These are phyloP conservation scores for Backusella macrospora DNA, from an alignment of 192 early-diverging fungal species.

Conservation along the genomic window DNA sequence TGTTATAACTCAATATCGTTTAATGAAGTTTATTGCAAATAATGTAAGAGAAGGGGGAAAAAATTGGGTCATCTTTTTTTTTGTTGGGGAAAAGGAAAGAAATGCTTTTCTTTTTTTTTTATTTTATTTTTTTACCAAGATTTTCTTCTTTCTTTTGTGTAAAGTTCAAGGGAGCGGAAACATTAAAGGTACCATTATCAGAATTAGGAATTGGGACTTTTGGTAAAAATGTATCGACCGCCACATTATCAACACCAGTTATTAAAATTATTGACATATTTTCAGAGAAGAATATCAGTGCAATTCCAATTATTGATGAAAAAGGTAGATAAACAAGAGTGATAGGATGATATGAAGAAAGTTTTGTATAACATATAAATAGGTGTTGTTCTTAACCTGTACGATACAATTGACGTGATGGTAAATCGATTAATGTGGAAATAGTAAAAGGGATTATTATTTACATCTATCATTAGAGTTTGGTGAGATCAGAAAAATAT, in stretches of 20 bases:
- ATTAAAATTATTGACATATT: conserved; percentile 90
- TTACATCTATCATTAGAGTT: conserved; percentile 40
- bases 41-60: conserved; percentile 29
- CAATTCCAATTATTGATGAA: conserved; percentile 91
- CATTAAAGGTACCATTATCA: conserved; percentile 31
- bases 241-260: conserved; percentile 74
- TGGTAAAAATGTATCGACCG: conserved; percentile 71
- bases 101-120: too few species aligned
- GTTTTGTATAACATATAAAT: background rate
- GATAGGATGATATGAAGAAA: background rate
- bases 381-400: conserved; percentile 84
- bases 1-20: conserved; percentile 69
- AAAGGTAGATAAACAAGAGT: conserved; percentile 42
- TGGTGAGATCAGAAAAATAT: conserved; percentile 71
- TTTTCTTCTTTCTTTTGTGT: too few species aligned
- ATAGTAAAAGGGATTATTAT: background rate
- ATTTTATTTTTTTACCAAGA: too few species aligned
- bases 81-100: conserved; percentile 5
- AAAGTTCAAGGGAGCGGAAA: conserved; percentile 31
- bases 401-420: conserved; percentile 95
- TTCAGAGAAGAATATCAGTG: conserved; percentile 84
- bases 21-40: conserved; percentile 39
- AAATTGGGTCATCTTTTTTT: background rate
- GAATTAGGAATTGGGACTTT: conserved; percentile 80
- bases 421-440: conserved; percentile 43